These are phyloP conservation scores for Jamesozyma jinghongensis DNA, from an alignment of 805 yeast genomes.

Conservation along the genomic window DNA sequence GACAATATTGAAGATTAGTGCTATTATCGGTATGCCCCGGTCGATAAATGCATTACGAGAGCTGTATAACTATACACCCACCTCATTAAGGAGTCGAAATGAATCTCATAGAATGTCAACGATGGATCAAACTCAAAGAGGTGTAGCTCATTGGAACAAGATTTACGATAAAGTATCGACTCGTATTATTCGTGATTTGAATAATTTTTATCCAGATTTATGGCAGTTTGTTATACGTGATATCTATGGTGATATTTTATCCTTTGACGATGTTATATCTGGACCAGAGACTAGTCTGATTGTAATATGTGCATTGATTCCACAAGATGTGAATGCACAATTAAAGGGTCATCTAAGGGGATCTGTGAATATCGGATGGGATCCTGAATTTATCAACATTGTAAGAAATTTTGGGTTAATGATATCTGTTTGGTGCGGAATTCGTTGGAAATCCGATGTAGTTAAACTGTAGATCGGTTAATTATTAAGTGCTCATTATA, in stretches of 20 bases:
- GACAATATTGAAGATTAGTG: conserved; percentile 63
- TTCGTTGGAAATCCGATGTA: conserved; percentile 39
- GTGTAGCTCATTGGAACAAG: conserved; percentile 56
- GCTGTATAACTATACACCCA: conserved; percentile 57
- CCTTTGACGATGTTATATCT: conserved; percentile 49
- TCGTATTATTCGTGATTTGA: conserved; percentile 58
- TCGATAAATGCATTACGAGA: conserved; percentile 67
- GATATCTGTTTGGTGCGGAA: conserved; percentile 64
- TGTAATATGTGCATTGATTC: conserved; percentile 67
- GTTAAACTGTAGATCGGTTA: conserved; percentile 20
- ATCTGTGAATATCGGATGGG: conserved; percentile 67
- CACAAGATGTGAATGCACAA: conserved; percentile 91
- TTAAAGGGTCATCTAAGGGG: conserved; percentile 83
- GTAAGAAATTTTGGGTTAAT: conserved; percentile 55
- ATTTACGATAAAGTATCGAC: conserved; percentile 65
- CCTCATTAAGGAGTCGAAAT: conserved; percentile 20
- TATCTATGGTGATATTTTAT: conserved; percentile 68
- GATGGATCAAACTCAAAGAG: conserved; percentile 32
- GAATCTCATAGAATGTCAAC: conserved; percentile 1
- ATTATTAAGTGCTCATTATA: background rate
- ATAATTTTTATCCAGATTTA: conserved; percentile 71
- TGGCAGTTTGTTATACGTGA: conserved; percentile 62
- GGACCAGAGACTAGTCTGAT: conserved; percentile 66
- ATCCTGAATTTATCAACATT: conserved; percentile 47
- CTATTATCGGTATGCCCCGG: conserved; percentile 73